Conservation (phyloP, 2,329 filamentous ascomycete species). For the Geosmithia putterillii region DNA sequence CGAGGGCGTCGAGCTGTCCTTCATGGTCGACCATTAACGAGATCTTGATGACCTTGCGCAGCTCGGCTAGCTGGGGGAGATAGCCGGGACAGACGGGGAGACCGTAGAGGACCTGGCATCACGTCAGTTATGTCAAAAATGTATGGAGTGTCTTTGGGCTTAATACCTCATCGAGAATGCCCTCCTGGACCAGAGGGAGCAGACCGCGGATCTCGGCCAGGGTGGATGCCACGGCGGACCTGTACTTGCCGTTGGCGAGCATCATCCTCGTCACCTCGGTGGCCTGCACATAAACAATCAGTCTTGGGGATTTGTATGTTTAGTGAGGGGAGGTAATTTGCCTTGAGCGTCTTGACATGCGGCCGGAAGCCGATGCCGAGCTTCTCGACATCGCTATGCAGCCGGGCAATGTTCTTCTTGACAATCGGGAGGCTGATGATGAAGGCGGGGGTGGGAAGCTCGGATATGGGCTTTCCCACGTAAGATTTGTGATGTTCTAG, state of each 20-base stretch:
- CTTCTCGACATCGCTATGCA: conserved; percentile 24
- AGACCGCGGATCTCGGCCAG: conserved; percentile 24
- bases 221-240: conserved; percentile 25
- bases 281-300: conserved; percentile 10
- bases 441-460: conserved; percentile 24
- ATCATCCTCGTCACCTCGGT: conserved; percentile 24
- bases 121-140: not conserved
- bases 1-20: conserved; percentile 17
- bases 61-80: conserved; percentile 13
- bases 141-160: not conserved
- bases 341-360: conserved; percentile 33
- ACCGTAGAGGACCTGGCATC: conserved; percentile 20
- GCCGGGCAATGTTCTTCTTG: conserved; percentile 20
- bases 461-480: conserved; percentile 17
- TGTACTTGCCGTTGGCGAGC: conserved; percentile 22
- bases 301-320: not conserved
- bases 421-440: conserved; percentile 23
- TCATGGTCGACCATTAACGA: conserved; percentile 23
- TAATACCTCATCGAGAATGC: conserved; percentile 23
- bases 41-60: conserved; percentile 16
- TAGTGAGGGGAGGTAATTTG: conserved; percentile 3
- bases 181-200: conserved; percentile 23
- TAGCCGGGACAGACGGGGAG: conserved; percentile 23
- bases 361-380: conserved; percentile 24
- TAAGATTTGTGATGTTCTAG: conserved; percentile 17